Evolutionary conservation across 371 early-diverging fungal species (phyloP).

Genomic region (Mortierella sp.): DNA sequence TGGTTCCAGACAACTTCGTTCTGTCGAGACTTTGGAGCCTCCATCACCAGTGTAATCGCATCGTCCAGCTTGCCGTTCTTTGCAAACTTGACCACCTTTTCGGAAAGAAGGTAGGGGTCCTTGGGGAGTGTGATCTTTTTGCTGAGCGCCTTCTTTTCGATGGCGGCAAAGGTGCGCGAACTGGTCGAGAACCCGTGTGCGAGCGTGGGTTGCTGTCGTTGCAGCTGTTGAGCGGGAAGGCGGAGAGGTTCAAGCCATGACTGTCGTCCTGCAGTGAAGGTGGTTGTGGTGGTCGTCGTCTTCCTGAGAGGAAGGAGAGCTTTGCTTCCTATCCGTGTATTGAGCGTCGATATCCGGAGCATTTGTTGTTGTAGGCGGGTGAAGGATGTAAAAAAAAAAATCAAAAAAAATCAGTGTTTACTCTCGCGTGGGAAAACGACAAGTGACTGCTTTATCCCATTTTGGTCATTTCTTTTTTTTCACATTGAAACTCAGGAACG

Average conservation of each 20-base stretch:
- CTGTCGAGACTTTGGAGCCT: slow-evolving; percentile 54
- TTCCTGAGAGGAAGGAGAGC: not conserved
- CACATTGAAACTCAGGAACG: not conserved
- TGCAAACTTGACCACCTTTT: slow-evolving; percentile 54
- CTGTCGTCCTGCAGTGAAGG: not conserved
- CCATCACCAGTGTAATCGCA: slow-evolving; percentile 56
- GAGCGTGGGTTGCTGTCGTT: not conserved
- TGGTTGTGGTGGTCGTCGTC: not conserved
- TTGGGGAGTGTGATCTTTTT: slow-evolving; percentile 50
- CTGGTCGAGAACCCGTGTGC: not conserved
- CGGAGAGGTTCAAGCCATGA: not conserved
- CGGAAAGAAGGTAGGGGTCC: slow-evolving; percentile 60
- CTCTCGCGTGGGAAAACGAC: not conserved
- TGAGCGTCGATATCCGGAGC: slow-evolving; percentile 6
- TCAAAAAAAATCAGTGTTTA: not conserved
- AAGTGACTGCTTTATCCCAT: not conserved
- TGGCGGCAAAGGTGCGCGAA: not conserved
- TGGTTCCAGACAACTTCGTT: slow-evolving; percentile 65
- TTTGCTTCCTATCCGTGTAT: not conserved
- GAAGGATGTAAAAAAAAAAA: not conserved
- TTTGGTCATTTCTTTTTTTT: not conserved
- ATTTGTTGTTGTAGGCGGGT: not conserved
- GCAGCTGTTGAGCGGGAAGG: not conserved
- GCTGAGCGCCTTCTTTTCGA: slow-evolving; percentile 35
- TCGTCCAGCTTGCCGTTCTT: slow-evolving; percentile 55